phyloP scores from a whole-genome alignment of 73 alveolate species.

The Halteria grandinella region DNA sequence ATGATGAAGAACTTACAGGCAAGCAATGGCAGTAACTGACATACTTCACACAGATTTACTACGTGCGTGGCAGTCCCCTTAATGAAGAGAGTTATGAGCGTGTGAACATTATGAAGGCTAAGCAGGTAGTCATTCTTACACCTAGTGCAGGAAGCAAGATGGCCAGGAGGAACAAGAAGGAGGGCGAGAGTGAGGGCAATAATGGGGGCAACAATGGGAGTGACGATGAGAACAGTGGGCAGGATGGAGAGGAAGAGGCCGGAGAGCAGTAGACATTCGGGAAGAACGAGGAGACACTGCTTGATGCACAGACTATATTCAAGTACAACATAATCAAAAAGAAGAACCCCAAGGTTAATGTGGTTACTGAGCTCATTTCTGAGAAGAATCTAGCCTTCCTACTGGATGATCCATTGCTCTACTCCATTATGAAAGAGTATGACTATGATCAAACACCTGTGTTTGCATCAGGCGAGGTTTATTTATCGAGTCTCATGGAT shows the following conservation, averaged over 20 bases:
- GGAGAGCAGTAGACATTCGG: constrained; percentile 58
- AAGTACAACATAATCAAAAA: constrained; percentile 87
- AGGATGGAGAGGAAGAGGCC: background rate
- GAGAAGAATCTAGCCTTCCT: constrained; percentile 89
- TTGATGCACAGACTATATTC: constrained; percentile 95
- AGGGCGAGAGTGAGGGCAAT: no score
- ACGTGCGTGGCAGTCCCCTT: constrained; percentile 92
- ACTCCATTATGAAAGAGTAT: constrained; percentile 68
- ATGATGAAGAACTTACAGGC: constrained; percentile 88
- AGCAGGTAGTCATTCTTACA: constrained; percentile 89
- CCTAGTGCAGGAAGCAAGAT: constrained; percentile 65
- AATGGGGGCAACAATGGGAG: no score
- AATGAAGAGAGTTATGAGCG: constrained; percentile 83
- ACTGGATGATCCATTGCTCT: constrained; percentile 71
- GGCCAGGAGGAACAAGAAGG: background rate
- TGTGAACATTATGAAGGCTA: constrained; percentile 90
- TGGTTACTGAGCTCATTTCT: constrained; percentile 92
- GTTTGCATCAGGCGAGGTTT: constrained; percentile 96
- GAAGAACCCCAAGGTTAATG: constrained; percentile 82
- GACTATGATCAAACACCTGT: constrained; percentile 93
- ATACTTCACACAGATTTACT: constrained; percentile 91
- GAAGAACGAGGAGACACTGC: constrained; percentile 89
- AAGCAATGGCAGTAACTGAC: constrained; percentile 90
- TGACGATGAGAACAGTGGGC: no score
- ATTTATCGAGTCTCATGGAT: constrained; percentile 93